A percentile compares a stretch with the other conserved stretches of the same genome.
Evolutionary conservation across 2,329 filamentous ascomycete species (phyloP).

Genomic region (Colletotrichum sojae): DNA sequence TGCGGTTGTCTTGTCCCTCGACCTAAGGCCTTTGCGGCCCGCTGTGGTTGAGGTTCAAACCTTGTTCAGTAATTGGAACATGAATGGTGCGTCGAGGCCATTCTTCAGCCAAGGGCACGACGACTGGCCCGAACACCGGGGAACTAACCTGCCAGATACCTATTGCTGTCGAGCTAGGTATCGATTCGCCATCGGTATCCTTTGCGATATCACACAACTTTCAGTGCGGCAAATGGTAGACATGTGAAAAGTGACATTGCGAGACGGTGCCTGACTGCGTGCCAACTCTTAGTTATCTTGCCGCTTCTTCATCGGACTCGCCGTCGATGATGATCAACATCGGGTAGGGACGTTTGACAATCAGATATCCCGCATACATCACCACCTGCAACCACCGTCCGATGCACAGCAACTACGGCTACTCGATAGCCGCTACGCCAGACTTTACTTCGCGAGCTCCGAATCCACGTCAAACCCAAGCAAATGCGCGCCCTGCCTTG

Average conservation of each 20-base stretch:
- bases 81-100: not conserved
- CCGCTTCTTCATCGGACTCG: slow-evolving; percentile 19
- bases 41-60: slow-evolving; percentile 8
- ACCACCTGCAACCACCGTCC: not conserved
- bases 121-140: no score
- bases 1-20: not conserved
- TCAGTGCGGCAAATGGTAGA: not conserved
- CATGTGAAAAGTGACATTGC: not conserved
- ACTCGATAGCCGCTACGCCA: slow-evolving; percentile 1
- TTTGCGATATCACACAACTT: not conserved
- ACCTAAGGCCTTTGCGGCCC: slow-evolving; percentile 12
- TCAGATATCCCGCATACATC: not conserved
- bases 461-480: slow-evolving; percentile 1
- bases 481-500: slow-evolving; percentile 19
- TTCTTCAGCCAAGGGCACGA: not conserved
- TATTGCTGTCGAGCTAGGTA: not conserved
- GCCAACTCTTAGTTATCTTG: not conserved
- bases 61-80: not conserved
- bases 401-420: slow-evolving; percentile 17
- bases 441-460: slow-evolving; percentile 33
- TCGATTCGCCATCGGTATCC: not conserved
- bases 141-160: not conserved
- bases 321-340: slow-evolving; percentile 6
- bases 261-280: not conserved
- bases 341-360: not conserved